These are phyloP conservation scores for Trichoderma pleuroti DNA, from an alignment of 2,329 filamentous ascomycete species.

Conservation along the genomic window DNA sequence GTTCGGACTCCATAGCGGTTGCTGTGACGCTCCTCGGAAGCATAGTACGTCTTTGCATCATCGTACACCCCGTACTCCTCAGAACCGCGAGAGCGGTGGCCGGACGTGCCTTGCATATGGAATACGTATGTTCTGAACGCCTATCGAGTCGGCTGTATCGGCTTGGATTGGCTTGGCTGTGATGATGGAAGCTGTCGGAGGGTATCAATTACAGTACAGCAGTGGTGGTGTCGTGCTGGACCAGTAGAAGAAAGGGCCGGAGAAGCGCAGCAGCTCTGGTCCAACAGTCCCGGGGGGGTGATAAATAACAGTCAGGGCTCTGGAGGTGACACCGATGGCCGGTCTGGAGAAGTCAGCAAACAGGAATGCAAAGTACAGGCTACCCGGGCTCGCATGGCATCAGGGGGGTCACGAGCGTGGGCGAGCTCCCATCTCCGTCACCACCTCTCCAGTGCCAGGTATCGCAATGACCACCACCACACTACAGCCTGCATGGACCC, in stretches of 20 bases:
- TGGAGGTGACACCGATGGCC: slow-evolving; percentile 9
- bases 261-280: background rate
- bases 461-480: slow-evolving; percentile 5
- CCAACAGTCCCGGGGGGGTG: slow-evolving; percentile 1
- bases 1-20: slow-evolving; percentile 49
- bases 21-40: slow-evolving; percentile 51
- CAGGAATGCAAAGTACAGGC: slow-evolving; percentile 1
- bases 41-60: slow-evolving; percentile 58
- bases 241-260: slow-evolving; percentile 5
- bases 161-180: background rate
- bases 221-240: slow-evolving; percentile 2
- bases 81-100: slow-evolving; percentile 36
- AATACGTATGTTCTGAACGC: background rate
- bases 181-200: background rate
- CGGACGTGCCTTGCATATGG: slow-evolving; percentile 29
- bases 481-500: slow-evolving; percentile 13
- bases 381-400: background rate
- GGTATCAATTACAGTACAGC: background rate
- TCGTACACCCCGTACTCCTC: slow-evolving; percentile 52
- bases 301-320: slow-evolving; percentile 11
- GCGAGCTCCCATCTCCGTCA: slow-evolving; percentile 11
- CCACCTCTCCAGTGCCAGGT: background rate
- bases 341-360: slow-evolving; percentile 5
- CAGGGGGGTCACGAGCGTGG: slow-evolving; percentile 16
- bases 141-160: background rate